A percentile compares a stretch with the other conserved stretches of the same genome.
These are phyloP conservation scores for Smittium mucronatum DNA, from an alignment of 371 early-diverging fungal genomes.

Conservation along the genomic window DNA sequence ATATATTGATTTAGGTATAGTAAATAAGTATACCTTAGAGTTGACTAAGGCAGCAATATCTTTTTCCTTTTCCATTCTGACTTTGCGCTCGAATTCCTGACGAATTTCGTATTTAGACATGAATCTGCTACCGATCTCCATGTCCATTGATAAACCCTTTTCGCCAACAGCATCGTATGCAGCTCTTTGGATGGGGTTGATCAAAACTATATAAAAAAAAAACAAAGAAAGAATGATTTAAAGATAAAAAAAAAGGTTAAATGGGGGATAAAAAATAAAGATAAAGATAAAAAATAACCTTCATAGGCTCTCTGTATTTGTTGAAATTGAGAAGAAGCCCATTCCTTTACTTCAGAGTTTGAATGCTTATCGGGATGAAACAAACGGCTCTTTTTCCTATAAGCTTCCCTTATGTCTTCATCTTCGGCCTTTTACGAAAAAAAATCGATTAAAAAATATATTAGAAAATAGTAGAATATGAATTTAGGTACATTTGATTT, in stretches of 20 bases:
- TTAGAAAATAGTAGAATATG: no score
- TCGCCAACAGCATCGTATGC: conserved; percentile 90
- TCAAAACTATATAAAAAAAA: conserved; percentile 43
- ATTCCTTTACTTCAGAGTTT: conserved; percentile 17
- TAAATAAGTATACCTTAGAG: conserved; percentile 36
- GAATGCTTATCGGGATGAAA: conserved; percentile 59
- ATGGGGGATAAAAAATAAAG: background rate
- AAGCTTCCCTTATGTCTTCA: conserved; percentile 36
- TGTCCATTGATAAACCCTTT: conserved; percentile 56
- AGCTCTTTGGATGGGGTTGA: conserved; percentile 61
- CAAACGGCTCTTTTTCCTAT: conserved; percentile 38
- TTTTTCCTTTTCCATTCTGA: conserved; percentile 48
- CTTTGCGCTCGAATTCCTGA: conserved; percentile 69
- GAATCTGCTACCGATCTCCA: conserved; percentile 62
- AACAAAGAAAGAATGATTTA: background rate
- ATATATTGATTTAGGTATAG: background rate
- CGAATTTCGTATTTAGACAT: conserved; percentile 76
- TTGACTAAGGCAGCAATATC: conserved; percentile 69
- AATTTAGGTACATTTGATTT: no score
- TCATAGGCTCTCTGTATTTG: conserved; percentile 48
- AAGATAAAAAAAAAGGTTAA: background rate
- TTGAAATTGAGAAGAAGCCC: conserved; percentile 43
- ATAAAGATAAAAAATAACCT: conserved; percentile 16
- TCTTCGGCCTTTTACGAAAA: conserved; percentile 5
- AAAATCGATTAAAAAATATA: background rate